phyloP scores from a whole-genome alignment of 2,329 filamentous ascomycete species.

The Hymenoscyphus repandus region DNA sequence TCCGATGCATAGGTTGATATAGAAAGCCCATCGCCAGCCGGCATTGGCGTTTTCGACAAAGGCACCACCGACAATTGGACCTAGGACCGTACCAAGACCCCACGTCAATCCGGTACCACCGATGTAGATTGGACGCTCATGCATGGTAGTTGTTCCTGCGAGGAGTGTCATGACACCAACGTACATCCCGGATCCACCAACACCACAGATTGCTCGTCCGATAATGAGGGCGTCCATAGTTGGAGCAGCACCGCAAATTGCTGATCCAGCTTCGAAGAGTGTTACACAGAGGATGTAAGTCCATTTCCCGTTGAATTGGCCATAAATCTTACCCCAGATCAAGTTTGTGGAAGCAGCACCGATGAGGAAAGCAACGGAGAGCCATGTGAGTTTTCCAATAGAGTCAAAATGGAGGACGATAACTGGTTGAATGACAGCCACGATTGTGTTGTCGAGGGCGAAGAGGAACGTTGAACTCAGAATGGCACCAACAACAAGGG shows the following conservation, averaged over 20 bases:
- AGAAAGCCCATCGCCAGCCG: conserved; percentile 46
- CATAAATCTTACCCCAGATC: conserved; percentile 32
- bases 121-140: conserved; percentile 34
- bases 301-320: conserved; percentile 32
- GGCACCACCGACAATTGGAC: conserved; percentile 43
- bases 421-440: conserved; percentile 5
- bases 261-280: conserved; percentile 31
- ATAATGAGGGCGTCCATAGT: conserved; percentile 41
- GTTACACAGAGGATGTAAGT: conserved; percentile 29
- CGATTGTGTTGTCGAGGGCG: conserved; percentile 8
- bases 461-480: conserved; percentile 33
- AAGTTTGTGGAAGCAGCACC: conserved; percentile 37
- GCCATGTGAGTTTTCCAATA: conserved; percentile 38
- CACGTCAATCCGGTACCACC: conserved; percentile 34
- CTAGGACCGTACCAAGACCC: conserved; percentile 42
- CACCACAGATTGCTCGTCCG: conserved; percentile 40
- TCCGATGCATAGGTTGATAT: conserved; percentile 51
- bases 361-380: conserved; percentile 38
- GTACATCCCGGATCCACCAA: conserved; percentile 43
- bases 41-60: conserved; percentile 36
- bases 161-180: conserved; percentile 42
- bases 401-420: conserved; percentile 29
- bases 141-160: conserved; percentile 32
- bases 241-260: conserved; percentile 33
- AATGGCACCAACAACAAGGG: conserved; percentile 25